These are phyloP conservation scores for Penicillium sp. DNA, from an alignment of 2,329 filamentous ascomycete genomes.

Conservation along the genomic window DNA sequence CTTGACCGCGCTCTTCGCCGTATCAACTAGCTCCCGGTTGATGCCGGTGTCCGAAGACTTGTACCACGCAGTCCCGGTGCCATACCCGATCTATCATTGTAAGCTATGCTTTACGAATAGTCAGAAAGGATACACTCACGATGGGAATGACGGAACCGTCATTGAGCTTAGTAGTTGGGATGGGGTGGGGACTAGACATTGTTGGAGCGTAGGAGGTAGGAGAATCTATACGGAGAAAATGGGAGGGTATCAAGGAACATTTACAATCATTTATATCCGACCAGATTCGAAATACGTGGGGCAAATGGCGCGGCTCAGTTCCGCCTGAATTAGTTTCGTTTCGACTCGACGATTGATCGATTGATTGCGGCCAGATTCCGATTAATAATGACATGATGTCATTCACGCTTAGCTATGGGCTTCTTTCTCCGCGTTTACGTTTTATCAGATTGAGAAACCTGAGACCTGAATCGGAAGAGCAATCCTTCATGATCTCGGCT, in stretches of 20 bases:
- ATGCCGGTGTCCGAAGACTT: conserved; percentile 48
- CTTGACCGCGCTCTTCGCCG: conserved; percentile 53
- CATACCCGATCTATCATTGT: conserved; percentile 52
- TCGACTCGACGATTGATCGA: neutral
- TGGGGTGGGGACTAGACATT: conserved; percentile 3
- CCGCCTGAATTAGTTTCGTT: neutral
- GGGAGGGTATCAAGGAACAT: neutral
- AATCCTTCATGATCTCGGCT: conserved; percentile 6
- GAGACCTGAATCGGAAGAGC: neutral
- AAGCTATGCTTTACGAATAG: neutral
- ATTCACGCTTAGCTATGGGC: neutral
- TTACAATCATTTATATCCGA: no score
- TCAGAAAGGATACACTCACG: conserved; percentile 31
- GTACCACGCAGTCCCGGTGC: conserved; percentile 61
- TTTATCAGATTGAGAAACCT: conserved; percentile 1
- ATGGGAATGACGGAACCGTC: conserved; percentile 54
- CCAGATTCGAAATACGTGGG: no score
- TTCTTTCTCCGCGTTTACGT: neutral
- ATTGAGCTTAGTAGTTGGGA: conserved; percentile 52
- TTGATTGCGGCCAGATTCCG: neutral
- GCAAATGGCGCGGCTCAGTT: neutral
- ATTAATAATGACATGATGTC: conserved; percentile 22
- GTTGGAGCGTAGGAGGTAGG: neutral
- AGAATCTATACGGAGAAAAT: neutral
- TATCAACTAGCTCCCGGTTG: conserved; percentile 52